These are phyloP conservation scores for Talinum fruticosum DNA, from an alignment of 148 eudicot genomes.

Conservation along the genomic window DNA sequence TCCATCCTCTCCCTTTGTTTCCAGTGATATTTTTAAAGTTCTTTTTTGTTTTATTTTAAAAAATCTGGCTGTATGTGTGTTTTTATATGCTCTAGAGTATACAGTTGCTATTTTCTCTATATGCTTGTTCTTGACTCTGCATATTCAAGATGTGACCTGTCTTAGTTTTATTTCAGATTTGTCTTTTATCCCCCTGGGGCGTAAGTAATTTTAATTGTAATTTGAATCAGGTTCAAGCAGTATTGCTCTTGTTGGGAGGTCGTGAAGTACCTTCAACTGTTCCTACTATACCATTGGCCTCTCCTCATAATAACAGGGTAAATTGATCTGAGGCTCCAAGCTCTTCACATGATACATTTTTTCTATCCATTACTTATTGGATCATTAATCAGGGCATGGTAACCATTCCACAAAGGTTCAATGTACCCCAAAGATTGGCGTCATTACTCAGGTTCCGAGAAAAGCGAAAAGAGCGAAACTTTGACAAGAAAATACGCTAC, in stretches of 20 bases:
- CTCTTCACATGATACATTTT: not conserved
- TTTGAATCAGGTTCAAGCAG: conserved; percentile 66
- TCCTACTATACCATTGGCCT: conserved; percentile 46
- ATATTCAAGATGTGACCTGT: no score
- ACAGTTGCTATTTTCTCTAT: no score
- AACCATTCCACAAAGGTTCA: conserved; percentile 50
- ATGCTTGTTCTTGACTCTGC: no score
- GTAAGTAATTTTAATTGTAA: no score
- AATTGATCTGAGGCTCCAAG: conserved; percentile 9
- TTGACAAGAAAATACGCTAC: conserved; percentile 81
- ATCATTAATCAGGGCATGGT: conserved; percentile 42
- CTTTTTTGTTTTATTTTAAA: no score
- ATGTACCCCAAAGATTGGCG: conserved; percentile 71
- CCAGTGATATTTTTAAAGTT: no score
- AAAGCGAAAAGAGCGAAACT: conserved; percentile 73
- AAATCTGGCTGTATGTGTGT: no score
- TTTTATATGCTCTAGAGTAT: no score
- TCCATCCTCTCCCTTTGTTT: no score
- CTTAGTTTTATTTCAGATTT: no score
- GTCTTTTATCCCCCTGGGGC: no score
- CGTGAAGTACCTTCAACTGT: conserved; percentile 62
- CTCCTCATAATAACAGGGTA: conserved; percentile 49
- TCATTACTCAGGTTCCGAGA: conserved; percentile 77
- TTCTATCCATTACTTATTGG: not conserved
- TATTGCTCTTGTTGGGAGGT: conserved; percentile 68